Base-by-base conservation (phyloP, 306 rosid genomes). In the Senna siamea region DNA sequence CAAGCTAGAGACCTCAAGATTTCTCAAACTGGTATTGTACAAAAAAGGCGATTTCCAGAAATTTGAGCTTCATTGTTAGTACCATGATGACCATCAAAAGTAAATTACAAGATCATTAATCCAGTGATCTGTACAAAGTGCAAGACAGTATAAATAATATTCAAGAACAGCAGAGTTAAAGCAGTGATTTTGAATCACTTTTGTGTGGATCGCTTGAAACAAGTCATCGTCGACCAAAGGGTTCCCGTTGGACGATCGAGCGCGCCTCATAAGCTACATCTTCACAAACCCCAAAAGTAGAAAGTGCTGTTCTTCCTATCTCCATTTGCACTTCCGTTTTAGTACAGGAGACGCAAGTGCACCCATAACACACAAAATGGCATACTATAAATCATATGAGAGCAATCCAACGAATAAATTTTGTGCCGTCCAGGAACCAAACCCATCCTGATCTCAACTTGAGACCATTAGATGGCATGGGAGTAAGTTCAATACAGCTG, bases 401-500 rank as follows among this genome's bases (percentile, higher is more conserved):
- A 19, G 43, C 9, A 48, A 52, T 13, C 10, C 9, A 35, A 12
- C 12, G 8, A 7, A 50, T 18, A 20, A 18, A 69, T 7, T 11
- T 10, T 12, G 63, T 53, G 63, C 51, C 35, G 37, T 35, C 74
- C 63, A 69, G 58, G 15, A 69, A 43, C 58, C 23, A 41, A 56
- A 26, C 19, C 19, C 53, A 41, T 40, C 41, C 15, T 60, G 66
- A 61, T 57, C 15, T 58, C 57, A 60, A 73, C 14, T 61, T 32
- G 61, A 60, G 5, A 22, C 59, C 58, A 48, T 46, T 34, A 58
- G 58, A 17, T 30, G 35, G 59, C 2, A 7, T n/a, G 40, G 34
- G 14, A 15, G 59, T 7, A 5, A 57, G 80, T 56, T 56, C 69
- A 23, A 23, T 67, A 67, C 76, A 79, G 79, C 83, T 79, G 83